Evolutionary conservation across 768 basidiomycete genomes (phyloP).

Genomic region (Collybia mongolica): DNA sequence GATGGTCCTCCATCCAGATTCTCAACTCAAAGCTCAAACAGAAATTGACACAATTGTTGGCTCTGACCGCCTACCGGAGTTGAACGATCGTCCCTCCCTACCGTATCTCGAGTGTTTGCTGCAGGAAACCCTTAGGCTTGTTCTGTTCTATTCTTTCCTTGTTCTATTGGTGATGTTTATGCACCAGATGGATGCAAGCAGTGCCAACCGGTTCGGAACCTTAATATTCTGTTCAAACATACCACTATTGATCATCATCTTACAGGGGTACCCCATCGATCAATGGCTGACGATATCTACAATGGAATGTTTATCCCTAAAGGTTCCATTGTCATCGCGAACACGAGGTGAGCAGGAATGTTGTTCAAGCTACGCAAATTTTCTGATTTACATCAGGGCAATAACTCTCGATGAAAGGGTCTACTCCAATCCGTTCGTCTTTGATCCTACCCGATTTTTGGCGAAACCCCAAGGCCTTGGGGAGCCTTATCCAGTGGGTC

Average conservation of each 20-base stretch:
- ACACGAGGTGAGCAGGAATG: slow-evolving; percentile 13
- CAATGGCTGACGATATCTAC: slow-evolving; percentile 2
- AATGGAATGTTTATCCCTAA: slow-evolving; percentile 18
- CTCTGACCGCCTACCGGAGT: slow-evolving; percentile 30
- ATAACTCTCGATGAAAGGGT: slow-evolving; percentile 26
- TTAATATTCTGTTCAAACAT: neutral
- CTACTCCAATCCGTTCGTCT: slow-evolving; percentile 25
- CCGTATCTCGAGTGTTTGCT: slow-evolving; percentile 35
- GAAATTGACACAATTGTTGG: slow-evolving; percentile 41
- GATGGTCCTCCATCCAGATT: slow-evolving; percentile 35
- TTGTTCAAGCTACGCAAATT: neutral
- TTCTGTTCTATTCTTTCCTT: neutral
- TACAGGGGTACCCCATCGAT: slow-evolving; percentile 16
- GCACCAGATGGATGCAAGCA: slow-evolving; percentile 14
- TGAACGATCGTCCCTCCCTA: slow-evolving; percentile 25
- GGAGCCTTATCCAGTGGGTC: slow-evolving; percentile 16
- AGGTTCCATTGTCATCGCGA: slow-evolving; percentile 15
- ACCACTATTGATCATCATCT: neutral
- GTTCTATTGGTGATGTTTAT: neutral
- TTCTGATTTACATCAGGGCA: slow-evolving; percentile 14
- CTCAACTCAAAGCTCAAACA: slow-evolving; percentile 33
- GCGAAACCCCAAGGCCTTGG: slow-evolving; percentile 16
- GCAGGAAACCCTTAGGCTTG: slow-evolving; percentile 14
- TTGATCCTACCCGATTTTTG: slow-evolving; percentile 26
- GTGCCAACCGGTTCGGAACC: slow-evolving; percentile 10